These are phyloP conservation scores for Suillus bovinus DNA, from an alignment of 768 basidiomycete genomes.

Conservation along the genomic window DNA sequence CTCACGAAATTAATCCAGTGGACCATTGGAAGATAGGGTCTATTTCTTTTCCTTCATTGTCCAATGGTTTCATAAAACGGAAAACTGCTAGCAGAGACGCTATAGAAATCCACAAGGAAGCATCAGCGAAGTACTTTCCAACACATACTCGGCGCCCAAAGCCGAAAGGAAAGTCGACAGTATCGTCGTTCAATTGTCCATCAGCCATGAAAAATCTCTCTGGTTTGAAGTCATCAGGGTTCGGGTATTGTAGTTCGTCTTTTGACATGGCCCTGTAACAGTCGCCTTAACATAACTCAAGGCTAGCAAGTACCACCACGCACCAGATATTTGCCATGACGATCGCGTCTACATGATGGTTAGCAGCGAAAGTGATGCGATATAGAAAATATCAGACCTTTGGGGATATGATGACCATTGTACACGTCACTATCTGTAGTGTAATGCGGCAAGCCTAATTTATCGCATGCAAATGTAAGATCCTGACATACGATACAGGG, in stretches of 20 bases:
- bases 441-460: constrained; percentile 27
- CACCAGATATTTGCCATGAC: constrained; percentile 34
- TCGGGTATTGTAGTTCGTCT: constrained; percentile 26
- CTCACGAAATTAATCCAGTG: constrained; percentile 30
- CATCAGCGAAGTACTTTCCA: constrained; percentile 31
- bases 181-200: constrained; percentile 27
- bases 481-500: neutral
- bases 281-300: constrained; percentile 14
- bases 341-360: constrained; percentile 25
- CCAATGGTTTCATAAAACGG: constrained; percentile 29
- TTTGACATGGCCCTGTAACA: constrained; percentile 28
- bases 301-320: constrained; percentile 1
- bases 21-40: constrained; percentile 30
- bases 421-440: constrained; percentile 28
- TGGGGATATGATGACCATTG: constrained; percentile 24
- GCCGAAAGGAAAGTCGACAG: constrained; percentile 25
- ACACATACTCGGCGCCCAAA: constrained; percentile 33
- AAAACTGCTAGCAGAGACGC: constrained; percentile 30
- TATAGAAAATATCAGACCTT: constrained; percentile 19
- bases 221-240: constrained; percentile 28
- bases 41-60: constrained; percentile 27
- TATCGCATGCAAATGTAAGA: neutral
- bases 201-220: constrained; percentile 28
- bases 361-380: constrained; percentile 15
- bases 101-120: constrained; percentile 34